Conservation (phyloP, 108 stramenopile genomes). For the Mediolabrus comicus region DNA sequence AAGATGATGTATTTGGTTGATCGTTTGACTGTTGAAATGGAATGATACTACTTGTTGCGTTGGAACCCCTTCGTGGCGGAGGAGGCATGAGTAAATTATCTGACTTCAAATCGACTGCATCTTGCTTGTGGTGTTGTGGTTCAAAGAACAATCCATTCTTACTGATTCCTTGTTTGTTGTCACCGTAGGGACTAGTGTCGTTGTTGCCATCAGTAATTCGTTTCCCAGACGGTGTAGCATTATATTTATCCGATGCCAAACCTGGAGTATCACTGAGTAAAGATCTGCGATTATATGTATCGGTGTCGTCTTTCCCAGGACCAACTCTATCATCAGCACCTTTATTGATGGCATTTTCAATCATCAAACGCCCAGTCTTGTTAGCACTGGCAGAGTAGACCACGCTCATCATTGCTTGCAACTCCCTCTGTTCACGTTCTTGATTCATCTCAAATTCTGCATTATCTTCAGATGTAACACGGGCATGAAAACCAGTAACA, state of each 20-base stretch:
- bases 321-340: background rate
- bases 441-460: conserved; percentile 72
- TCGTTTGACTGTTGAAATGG: conserved; percentile 12
- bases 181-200: background rate
- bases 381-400: conserved; percentile 33
- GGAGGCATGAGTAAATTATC: conserved; percentile 37
- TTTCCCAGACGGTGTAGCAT: conserved; percentile 36
- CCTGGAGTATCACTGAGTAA: conserved; percentile 36
- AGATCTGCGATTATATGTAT: background rate
- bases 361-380: conserved; percentile 23
- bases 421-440: conserved; percentile 50
- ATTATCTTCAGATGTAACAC: conserved; percentile 84
- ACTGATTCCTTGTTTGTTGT: conserved; percentile 10
- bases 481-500: conserved; percentile 72
- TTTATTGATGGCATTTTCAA: conserved; percentile 1
- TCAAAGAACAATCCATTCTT: conserved; percentile 45
- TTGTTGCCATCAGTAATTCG: conserved; percentile 21
- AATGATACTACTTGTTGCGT: background rate
- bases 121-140: conserved; percentile 17
- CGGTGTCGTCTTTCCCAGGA: background rate
- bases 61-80: conserved; percentile 14
- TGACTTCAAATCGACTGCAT: background rate
- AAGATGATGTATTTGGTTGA: background rate
- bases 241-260: conserved; percentile 44
- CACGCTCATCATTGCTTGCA: conserved; percentile 34